Conservation (phyloP, 495 filamentous ascomycete genomes). For the Lichina pygmaea region DNA sequence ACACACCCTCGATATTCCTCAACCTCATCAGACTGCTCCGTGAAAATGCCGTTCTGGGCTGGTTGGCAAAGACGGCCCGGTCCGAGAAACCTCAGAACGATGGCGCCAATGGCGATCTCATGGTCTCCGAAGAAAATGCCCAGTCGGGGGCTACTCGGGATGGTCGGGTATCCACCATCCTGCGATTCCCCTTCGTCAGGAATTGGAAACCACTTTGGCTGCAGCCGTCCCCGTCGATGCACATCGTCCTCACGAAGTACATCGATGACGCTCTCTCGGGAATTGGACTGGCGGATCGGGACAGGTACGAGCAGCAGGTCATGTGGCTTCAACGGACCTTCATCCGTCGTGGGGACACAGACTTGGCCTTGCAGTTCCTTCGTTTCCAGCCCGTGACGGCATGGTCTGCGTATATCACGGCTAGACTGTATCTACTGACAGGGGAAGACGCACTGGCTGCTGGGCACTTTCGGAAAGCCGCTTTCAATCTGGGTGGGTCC, state of each 20-base stretch:
- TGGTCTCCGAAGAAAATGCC: background rate
- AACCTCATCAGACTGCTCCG: conserved; percentile 37
- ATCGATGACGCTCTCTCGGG: background rate
- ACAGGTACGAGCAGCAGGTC: conserved; percentile 2
- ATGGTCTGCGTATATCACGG: conserved; percentile 73
- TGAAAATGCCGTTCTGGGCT: conserved; percentile 51
- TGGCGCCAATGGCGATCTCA: background rate
- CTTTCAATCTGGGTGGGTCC: conserved; percentile 39
- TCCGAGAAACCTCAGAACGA: background rate
- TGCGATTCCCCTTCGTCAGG: conserved; percentile 1
- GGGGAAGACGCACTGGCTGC: conserved; percentile 47
- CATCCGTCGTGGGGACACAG: conserved; percentile 37
- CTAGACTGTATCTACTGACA: conserved; percentile 46
- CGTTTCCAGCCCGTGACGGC: conserved; percentile 33
- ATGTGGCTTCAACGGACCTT: conserved; percentile 40
- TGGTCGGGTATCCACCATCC: background rate
- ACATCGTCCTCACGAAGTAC: background rate
- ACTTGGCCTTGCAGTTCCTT: conserved; percentile 49
- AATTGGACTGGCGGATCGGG: background rate
- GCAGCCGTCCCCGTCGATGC: background rate
- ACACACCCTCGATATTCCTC: conserved; percentile 37
- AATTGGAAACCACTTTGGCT: background rate
- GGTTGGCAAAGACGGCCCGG: conserved; percentile 27
- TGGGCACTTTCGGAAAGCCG: conserved; percentile 54
- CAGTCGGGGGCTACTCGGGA: background rate